Evolutionary conservation across 176 grass and related monocot genomes (phyloP), one percentile per base, ranked within the genome.

Genomic region (Juncus effusus): DNA sequence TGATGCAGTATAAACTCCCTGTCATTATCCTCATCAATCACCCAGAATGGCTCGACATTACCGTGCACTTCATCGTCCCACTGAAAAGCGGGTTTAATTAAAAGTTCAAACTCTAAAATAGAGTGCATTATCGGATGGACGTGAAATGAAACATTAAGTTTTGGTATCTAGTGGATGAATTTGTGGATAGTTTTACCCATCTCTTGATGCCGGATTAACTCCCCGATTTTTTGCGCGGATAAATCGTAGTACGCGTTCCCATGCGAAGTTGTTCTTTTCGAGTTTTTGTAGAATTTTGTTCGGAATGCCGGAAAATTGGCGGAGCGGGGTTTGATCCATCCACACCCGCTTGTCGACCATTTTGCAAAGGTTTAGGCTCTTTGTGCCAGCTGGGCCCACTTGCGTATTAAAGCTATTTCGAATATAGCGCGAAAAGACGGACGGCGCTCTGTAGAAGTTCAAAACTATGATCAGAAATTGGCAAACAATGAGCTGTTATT

Each of bases 281-380:
- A 94, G 63, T 79, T 94, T 94, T 78, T 88, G 84, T 65, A 94
- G 39, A 41, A 88, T 94, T 77, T 94, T 84, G 77, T 88, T 94
- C 8, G 89, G 89, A 64, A 94, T 88, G 60, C 85, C 81, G 74
- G 72, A 64, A 56, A 94, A 94, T 49, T 94, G 89, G 37, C 85
- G 78, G 55, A 94, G 44, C 6, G 89, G 89, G 74, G 81, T 94
- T 70, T 94, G 89, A 42, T 88, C 85, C 39, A 45, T 94, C 89
- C 89, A 93, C 89, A 94, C 87, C 39, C 86, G 85, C 64, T 85
- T 88, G 74, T 94, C 78, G 28, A 94, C 72, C 89, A 94, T 94
- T 79, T 88, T 94, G 73, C 81, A 94, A 72, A 92, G 78, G 79
- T 87, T 92, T 47, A 92, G 75, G 89, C 89, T 64, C 84, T 92